Evolutionary conservation across 106 monocot species (phyloP).

Genomic region (Hemerocallis citrina): DNA sequence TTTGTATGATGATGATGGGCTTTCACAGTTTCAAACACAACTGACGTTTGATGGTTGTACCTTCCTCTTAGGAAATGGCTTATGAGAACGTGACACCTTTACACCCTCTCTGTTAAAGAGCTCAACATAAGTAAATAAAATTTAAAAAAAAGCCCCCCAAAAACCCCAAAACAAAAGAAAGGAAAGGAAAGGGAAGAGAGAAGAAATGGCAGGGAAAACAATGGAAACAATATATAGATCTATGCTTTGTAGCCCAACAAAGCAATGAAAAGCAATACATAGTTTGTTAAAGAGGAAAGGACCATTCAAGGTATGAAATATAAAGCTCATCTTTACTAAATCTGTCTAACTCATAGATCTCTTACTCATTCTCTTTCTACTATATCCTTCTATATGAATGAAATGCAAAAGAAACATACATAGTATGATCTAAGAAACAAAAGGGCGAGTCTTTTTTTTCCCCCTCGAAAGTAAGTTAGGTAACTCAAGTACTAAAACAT

Average conservation of each 20-base stretch:
- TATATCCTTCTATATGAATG: too few relatives aligned
- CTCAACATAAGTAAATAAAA: too few relatives aligned
- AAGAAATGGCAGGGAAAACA: constrained; percentile 3
- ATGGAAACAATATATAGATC: neutral
- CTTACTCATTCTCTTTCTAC: neutral
- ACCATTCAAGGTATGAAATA: constrained; percentile 16
- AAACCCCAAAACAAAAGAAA: constrained; percentile 1
- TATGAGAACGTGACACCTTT: constrained; percentile 12
- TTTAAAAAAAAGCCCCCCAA: constrained; percentile 9
- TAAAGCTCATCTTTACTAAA: constrained; percentile 15
- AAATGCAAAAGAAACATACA: constrained; percentile 1
- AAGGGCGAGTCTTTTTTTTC: too few relatives aligned
- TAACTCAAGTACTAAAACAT: too few relatives aligned
- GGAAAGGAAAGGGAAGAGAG: constrained; percentile 4
- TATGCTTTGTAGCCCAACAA: constrained; percentile 2
- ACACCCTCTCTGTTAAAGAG: too few relatives aligned
- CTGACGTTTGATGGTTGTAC: too few relatives aligned
- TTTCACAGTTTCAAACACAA: too few relatives aligned
- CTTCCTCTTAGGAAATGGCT: constrained; percentile 10
- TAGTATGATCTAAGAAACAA: constrained; percentile 3
- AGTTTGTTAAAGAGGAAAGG: constrained; percentile 17
- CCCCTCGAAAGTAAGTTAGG: too few relatives aligned
- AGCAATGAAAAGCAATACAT: too few relatives aligned
- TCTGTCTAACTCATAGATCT: neutral
- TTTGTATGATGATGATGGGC: too few relatives aligned